Evolutionary conservation across 2,329 filamentous ascomycete species (phyloP), one percentile per base, ranked within the genome.

Genomic region (Rutstroemia sp.): DNA sequence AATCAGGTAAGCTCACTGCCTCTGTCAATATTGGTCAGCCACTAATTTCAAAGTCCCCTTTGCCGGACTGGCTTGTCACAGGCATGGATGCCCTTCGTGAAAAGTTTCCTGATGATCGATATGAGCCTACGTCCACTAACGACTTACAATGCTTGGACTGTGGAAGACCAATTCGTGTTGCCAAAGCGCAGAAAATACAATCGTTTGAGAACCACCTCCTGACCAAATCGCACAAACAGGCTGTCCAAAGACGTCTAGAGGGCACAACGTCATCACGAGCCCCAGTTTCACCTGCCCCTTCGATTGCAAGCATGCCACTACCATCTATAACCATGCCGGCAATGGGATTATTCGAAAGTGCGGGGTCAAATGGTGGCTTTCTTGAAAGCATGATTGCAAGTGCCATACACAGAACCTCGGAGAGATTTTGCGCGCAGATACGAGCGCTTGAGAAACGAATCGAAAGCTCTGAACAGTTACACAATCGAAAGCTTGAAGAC

Each of bases 121-220:
- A 49, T 9, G 27, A 53, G 38, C n/a, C 52, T 27, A 50, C 46
- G 19, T 23, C 41, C n/a, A 14, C 10, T 2, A 2, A 37, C 7
- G 52, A 55, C 12, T 23, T 55, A 3, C 21, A 23, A 44, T 55
- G 52, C 21, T n/a, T 19, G 18, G 52, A 55, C 25, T 55, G 52
- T 12, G 52, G 44, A 18, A 50, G 6, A 19, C 25, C 3, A 25
- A 39, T 46, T 23, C 7, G 7, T 21, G n/a, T 49, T 16, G 14
- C 30, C 30, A 12, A 42, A 18, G 41, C 47, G n/a, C 19, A 49
- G 9, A 54, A 41, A 30, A 54, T 21, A 7, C 21, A 23, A 2
- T 18, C 27, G 10, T 14, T 46, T n/a, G 42, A 44, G n/a, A 50
- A 3, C 5, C 52, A 55, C 8, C 42, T 55, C 18, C 44, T 44